A percentile compares a stretch with the other conserved stretches of the same genome.
Conservation (phyloP, 805 yeast species). For the Priceomyces fermenticarens region DNA sequence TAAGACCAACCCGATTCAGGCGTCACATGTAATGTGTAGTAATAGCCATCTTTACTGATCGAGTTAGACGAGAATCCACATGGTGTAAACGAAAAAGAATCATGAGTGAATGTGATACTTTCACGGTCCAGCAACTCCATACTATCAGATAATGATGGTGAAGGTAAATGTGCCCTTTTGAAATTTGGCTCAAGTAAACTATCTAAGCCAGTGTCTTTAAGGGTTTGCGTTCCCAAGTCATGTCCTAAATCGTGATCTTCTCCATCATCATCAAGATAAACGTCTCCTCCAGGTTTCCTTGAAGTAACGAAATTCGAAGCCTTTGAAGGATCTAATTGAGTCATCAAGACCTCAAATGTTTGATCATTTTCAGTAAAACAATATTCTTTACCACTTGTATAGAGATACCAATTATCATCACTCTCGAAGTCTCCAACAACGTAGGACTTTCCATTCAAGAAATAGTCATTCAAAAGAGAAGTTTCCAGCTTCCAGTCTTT, state of each 20-base stretch:
- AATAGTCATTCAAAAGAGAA: constrained; percentile 60
- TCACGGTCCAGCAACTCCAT: constrained; percentile 19
- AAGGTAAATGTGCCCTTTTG: constrained; percentile 24
- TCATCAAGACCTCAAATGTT: constrained; percentile 89
- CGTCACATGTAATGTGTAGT: constrained; percentile 87
- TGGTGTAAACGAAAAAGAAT: constrained; percentile 88
- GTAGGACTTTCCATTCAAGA: constrained; percentile 60
- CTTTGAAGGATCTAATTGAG: constrained; percentile 60
- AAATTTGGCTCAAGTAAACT: constrained; percentile 37
- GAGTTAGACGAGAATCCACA: constrained; percentile 95
- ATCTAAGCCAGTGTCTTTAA: constrained; percentile 61
- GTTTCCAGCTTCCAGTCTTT: constrained; percentile 84
- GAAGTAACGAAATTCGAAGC: constrained; percentile 59
- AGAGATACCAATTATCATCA: constrained; percentile 89
- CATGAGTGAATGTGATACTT: constrained; percentile 53
- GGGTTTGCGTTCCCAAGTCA: constrained; percentile 65
- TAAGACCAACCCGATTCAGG: constrained; percentile 94
- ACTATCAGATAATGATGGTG: constrained; percentile 30
- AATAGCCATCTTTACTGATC: constrained; percentile 50
- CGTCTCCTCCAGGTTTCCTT: constrained; percentile 43
- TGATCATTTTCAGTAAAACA: constrained; percentile 44
- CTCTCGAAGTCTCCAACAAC: constrained; percentile 73
- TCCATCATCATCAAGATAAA: constrained; percentile 36
- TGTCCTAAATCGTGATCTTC: constrained; percentile 76
- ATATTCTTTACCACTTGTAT: constrained; percentile 49